Evolutionary conservation across 2,329 filamentous ascomycete genomes (phyloP).

Genomic region (Trichoderma gracile): DNA sequence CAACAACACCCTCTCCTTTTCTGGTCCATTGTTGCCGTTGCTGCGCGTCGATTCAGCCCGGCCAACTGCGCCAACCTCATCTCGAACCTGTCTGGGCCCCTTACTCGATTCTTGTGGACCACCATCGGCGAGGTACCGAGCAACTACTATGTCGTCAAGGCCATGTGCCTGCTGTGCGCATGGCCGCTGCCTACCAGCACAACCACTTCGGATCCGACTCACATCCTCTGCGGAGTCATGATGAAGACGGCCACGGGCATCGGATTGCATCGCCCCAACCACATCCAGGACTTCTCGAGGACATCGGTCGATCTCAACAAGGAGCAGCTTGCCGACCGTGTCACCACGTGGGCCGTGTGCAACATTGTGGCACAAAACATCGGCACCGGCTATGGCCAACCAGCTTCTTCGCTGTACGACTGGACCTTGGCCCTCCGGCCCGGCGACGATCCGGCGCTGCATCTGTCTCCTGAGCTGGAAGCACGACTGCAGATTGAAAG

Average conservation of each 20-base stretch:
- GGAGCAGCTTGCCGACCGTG: constrained; percentile 75
- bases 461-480: constrained; percentile 62
- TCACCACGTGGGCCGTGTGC: constrained; percentile 81
- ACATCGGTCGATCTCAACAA: constrained; percentile 73
- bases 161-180: constrained; percentile 74
- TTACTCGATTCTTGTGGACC: constrained; percentile 73
- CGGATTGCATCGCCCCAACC: constrained; percentile 75
- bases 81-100: constrained; percentile 64
- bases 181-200: constrained; percentile 84
- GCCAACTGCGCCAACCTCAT: constrained; percentile 61
- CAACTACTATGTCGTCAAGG: constrained; percentile 79
- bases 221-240: constrained; percentile 80
- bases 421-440: constrained; percentile 67
- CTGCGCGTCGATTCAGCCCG: constrained; percentile 66
- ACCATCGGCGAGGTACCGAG: constrained; percentile 76
- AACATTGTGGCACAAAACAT: constrained; percentile 81
- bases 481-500: constrained; percentile 70
- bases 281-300: constrained; percentile 80
- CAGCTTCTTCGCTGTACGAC: constrained; percentile 74
- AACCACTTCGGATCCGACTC: constrained; percentile 76
- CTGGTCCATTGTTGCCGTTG: constrained; percentile 78
- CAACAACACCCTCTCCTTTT: constrained; percentile 79
- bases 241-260: constrained; percentile 86
- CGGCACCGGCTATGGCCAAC: constrained; percentile 81
- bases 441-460: constrained; percentile 60